Percentiles rank a stretch among this genome's conserved stretches.
phyloP scores from a whole-genome alignment of 176 grass and related monocot species.

The Echinochloa phyllopogon region DNA sequence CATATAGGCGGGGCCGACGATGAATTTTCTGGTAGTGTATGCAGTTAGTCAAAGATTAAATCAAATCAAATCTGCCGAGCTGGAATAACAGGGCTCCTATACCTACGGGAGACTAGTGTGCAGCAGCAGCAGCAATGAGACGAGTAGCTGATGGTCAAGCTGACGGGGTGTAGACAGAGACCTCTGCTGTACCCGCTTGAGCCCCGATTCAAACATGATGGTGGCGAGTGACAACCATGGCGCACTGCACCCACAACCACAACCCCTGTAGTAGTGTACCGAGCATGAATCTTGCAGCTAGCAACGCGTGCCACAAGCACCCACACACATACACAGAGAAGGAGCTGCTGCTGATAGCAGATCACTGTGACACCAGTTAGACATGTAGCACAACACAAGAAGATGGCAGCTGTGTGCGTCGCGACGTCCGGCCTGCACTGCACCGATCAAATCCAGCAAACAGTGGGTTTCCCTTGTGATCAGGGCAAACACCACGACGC shows the following conservation, averaged over 20 bases:
- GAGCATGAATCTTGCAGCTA: not conserved
- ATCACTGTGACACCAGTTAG: not conserved
- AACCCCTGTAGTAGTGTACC: not conserved
- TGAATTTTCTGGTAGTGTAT: too few relatives aligned
- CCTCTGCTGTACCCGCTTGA: not conserved
- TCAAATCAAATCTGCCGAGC: slow-evolving; percentile 1
- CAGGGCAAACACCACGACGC: not conserved
- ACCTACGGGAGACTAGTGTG: not conserved
- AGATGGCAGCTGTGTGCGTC: not conserved
- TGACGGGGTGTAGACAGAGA: slow-evolving; percentile 11
- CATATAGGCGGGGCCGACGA: too few relatives aligned
- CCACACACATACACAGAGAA: not conserved
- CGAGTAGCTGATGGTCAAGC: too few relatives aligned
- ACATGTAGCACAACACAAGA: not conserved
- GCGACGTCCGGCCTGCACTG: not conserved
- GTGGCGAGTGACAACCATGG: slow-evolving; percentile 11
- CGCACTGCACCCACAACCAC: slow-evolving; percentile 8
- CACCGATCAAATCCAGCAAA: slow-evolving; percentile 15
- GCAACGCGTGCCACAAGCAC: not conserved
- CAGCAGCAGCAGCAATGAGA: not conserved
- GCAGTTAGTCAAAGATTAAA: not conserved
- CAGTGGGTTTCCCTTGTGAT: slow-evolving; percentile 29
- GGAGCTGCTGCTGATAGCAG: not conserved
- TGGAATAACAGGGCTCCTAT: not conserved
- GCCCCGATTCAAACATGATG: slow-evolving; percentile 34